Conservation (phyloP, 2,329 filamentous ascomycete genomes). For the Penicillium expansum region DNA sequence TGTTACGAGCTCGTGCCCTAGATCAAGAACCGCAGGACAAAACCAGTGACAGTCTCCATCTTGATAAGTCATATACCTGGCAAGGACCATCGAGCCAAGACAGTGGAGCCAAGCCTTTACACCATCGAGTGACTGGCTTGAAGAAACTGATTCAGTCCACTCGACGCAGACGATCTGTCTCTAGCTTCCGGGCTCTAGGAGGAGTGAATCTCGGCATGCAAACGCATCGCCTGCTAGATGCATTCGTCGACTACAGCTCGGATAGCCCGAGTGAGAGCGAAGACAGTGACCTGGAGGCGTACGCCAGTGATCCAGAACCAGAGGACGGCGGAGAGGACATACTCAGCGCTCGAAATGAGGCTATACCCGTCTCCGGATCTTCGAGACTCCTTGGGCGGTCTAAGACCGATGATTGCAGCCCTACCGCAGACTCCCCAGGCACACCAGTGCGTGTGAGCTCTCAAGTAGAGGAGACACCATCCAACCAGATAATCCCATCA, state of each 20-base stretch:
- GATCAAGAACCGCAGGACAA: slow-evolving; percentile 11
- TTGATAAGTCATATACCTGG: slow-evolving; percentile 48
- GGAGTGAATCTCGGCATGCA: slow-evolving; percentile 69
- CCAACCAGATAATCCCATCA: slow-evolving; percentile 21
- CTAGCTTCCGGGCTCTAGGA: slow-evolving; percentile 51
- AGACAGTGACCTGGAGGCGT: slow-evolving; percentile 44
- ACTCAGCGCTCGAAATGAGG: slow-evolving; percentile 1
- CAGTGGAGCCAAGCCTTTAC: slow-evolving; percentile 42
- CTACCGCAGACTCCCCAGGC: slow-evolving; percentile 8
- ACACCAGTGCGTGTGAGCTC: slow-evolving; percentile 3
- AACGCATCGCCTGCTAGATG: slow-evolving; percentile 67
- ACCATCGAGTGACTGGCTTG: slow-evolving; percentile 57
- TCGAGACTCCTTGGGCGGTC: slow-evolving; percentile 6
- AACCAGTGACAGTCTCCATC: slow-evolving; percentile 28
- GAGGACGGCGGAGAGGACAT: slow-evolving; percentile 20
- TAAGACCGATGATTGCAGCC: slow-evolving; percentile 14
- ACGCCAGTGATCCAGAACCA: slow-evolving; percentile 38
- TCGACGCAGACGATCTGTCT: slow-evolving; percentile 51
- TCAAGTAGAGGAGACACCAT: slow-evolving; percentile 1
- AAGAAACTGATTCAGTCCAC: slow-evolving; percentile 62
- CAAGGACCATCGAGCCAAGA: slow-evolving; percentile 55
- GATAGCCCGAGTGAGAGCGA: slow-evolving; percentile 48
- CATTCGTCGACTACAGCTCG: slow-evolving; percentile 54
- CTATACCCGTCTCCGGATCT: slow-evolving; percentile 1
- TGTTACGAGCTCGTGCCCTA: slow-evolving; percentile 28